Conservation (phyloP, 495 filamentous ascomycete species). For the Penicillium turbatum region DNA sequence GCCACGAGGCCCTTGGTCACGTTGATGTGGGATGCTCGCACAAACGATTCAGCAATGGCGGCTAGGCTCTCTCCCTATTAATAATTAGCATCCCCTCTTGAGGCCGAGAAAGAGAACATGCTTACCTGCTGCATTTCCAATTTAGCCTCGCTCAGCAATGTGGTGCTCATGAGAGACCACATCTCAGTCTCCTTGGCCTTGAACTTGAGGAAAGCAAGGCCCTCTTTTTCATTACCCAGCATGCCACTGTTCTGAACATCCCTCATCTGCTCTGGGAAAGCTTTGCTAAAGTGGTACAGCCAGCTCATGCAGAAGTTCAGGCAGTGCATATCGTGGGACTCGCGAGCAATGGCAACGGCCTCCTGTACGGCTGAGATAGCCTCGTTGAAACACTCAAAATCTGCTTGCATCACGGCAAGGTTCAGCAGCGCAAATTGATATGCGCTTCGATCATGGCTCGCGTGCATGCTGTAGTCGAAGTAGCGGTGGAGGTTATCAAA, state of each 20-base stretch:
- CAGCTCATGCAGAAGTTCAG: constrained; percentile 94
- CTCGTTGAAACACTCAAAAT: constrained; percentile 89
- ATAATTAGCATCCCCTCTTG: constrained; percentile 11
- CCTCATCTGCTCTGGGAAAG: constrained; percentile 71
- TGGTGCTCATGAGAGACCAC: constrained; percentile 81
- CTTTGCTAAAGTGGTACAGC: constrained; percentile 91
- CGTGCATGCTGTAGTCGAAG: constrained; percentile 96
- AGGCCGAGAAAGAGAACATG: not conserved
- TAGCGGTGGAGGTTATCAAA: constrained; percentile 93
- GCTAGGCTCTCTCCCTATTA: constrained; percentile 73
- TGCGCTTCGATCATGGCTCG: constrained; percentile 66
- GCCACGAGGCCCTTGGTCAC: constrained; percentile 68
- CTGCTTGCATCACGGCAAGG: constrained; percentile 85
- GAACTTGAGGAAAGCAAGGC: constrained; percentile 74
- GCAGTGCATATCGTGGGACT: constrained; percentile 87
- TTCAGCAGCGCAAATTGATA: constrained; percentile 98
- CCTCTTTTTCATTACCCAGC: constrained; percentile 76
- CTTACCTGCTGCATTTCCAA: constrained; percentile 60
- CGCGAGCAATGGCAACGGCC: constrained; percentile 82
- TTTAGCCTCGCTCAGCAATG: constrained; percentile 82
- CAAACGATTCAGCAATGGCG: constrained; percentile 69
- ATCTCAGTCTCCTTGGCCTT: constrained; percentile 87
- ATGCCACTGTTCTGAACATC: constrained; percentile 66
- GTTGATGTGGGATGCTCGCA: constrained; percentile 77
- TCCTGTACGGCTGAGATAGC: constrained; percentile 92